These are phyloP conservation scores for Hypoxylon perforatum DNA, from an alignment of 495 filamentous ascomycete species.

Conservation along the genomic window DNA sequence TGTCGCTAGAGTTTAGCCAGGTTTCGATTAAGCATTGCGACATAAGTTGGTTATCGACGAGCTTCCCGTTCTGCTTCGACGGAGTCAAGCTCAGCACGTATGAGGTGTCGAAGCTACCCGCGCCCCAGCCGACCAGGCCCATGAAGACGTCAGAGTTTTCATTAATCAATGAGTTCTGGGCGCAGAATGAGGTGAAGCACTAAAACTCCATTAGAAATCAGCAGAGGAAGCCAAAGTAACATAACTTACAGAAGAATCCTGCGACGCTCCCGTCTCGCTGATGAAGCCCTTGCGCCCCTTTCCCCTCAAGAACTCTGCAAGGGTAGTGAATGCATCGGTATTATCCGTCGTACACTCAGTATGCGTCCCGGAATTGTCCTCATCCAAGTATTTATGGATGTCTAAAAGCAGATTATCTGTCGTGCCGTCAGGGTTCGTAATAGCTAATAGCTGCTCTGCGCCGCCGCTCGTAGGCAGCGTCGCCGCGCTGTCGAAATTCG, in stretches of 20 bases:
- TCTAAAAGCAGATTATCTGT: conserved; percentile 67
- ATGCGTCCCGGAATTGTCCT: conserved; percentile 66
- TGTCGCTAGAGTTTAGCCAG: conserved; percentile 40
- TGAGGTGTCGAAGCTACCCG: conserved; percentile 58
- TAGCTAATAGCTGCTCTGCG: conserved; percentile 57
- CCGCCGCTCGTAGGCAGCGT: conserved; percentile 56
- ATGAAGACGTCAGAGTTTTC: conserved; percentile 63
- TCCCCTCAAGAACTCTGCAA: conserved; percentile 59
- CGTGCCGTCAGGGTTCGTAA: conserved; percentile 66
- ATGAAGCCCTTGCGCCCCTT: conserved; percentile 64
- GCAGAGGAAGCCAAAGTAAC: background rate
- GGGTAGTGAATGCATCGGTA: conserved; percentile 57
- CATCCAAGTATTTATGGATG: conserved; percentile 65
- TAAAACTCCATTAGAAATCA: conserved; percentile 13
- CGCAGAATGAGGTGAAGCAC: conserved; percentile 58
- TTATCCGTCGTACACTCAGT: conserved; percentile 64
- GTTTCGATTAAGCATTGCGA: conserved; percentile 50
- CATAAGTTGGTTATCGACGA: conserved; percentile 55
- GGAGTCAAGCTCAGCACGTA: conserved; percentile 61
- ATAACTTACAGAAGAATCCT: conserved; percentile 44
- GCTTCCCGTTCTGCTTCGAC: conserved; percentile 47
- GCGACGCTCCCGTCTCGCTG: conserved; percentile 64
- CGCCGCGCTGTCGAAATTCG: conserved; percentile 61
- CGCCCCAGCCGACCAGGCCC: conserved; percentile 62
- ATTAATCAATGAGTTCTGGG: conserved; percentile 60